Conservation (phyloP, 2,329 filamentous ascomycete genomes). For the Alternaria conjuncta region DNA sequence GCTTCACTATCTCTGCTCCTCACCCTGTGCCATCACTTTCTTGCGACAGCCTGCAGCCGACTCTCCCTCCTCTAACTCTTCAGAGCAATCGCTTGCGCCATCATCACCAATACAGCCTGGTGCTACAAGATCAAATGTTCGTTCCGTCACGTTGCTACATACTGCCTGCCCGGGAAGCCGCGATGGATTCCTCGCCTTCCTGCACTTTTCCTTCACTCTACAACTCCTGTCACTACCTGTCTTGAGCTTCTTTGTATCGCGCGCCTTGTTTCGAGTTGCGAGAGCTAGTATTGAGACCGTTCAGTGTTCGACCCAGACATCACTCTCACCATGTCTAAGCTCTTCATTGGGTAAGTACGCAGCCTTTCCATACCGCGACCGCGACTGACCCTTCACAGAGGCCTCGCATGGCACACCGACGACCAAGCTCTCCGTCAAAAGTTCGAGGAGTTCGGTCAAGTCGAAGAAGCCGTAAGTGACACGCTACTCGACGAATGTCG, state of each 20-base stretch:
- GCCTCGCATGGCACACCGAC: conserved; percentile 98
- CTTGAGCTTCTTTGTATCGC: conserved; percentile 37
- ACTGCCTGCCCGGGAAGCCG: conserved; percentile 36
- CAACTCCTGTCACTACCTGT: conserved; percentile 27
- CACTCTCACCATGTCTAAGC: conserved; percentile 75
- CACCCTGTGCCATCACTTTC: conserved; percentile 19
- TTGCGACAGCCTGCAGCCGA: conserved; percentile 23
- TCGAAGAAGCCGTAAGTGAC: conserved; percentile 91
- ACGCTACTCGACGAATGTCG: background rate
- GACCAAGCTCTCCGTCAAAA: conserved; percentile 85
- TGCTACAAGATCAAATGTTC: conserved; percentile 48
- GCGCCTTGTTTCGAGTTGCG: conserved; percentile 30
- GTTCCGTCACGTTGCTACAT: conserved; percentile 47
- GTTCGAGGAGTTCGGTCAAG: conserved; percentile 87
- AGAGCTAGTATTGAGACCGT: conserved; percentile 50
- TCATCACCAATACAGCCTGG: conserved; percentile 32
- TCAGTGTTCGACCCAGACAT: conserved; percentile 43
- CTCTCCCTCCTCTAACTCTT: conserved; percentile 17
- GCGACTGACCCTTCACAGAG: conserved; percentile 61
- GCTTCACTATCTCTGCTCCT: conserved; percentile 33
- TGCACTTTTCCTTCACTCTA: conserved; percentile 24
- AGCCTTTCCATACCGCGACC: background rate
- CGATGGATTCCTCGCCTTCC: conserved; percentile 36
- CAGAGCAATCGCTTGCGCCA: conserved; percentile 32
- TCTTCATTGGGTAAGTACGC: conserved; percentile 84